Conservation (phyloP, 1,284 basidiomycete genomes). For the Irpex sp. region DNA sequence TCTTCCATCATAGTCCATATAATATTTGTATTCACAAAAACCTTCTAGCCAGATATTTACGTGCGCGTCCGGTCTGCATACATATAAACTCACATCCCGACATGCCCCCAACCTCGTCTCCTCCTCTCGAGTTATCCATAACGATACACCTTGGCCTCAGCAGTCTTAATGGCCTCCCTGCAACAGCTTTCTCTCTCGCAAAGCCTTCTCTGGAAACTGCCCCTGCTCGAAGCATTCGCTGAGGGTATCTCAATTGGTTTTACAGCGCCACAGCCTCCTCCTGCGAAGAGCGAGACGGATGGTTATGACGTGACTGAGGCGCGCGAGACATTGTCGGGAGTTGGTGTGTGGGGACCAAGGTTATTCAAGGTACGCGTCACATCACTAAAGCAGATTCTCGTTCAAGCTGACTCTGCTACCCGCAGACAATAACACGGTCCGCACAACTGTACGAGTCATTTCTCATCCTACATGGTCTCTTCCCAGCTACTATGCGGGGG, state of each 20-base stretch:
- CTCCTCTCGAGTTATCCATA: too few species aligned
- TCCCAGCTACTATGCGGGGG: not conserved
- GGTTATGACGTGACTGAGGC: not conserved
- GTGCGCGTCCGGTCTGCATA: not conserved
- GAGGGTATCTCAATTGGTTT: not conserved
- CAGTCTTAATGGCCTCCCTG: not conserved
- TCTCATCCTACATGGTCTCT: not conserved
- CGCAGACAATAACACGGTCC: not conserved
- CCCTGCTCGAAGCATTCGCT: not conserved
- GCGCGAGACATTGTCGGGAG: not conserved
- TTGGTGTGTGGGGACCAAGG: not conserved
- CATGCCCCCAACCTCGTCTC: too few species aligned
- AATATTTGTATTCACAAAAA: not conserved
- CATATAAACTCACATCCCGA: not conserved
- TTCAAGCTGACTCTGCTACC: not conserved
- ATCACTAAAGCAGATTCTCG: not conserved
- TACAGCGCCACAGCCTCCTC: not conserved
- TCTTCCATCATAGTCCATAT: not conserved
- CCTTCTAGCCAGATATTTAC: not conserved
- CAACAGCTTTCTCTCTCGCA: not conserved
- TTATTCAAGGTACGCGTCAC: not conserved
- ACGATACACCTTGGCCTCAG: not conserved
- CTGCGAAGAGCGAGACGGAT: not conserved
- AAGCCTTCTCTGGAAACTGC: not conserved
- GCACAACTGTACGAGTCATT: not conserved